Evolutionary conservation across 192 early-diverging fungal species (phyloP).

Genomic region (Coemansia pectinata): DNA sequence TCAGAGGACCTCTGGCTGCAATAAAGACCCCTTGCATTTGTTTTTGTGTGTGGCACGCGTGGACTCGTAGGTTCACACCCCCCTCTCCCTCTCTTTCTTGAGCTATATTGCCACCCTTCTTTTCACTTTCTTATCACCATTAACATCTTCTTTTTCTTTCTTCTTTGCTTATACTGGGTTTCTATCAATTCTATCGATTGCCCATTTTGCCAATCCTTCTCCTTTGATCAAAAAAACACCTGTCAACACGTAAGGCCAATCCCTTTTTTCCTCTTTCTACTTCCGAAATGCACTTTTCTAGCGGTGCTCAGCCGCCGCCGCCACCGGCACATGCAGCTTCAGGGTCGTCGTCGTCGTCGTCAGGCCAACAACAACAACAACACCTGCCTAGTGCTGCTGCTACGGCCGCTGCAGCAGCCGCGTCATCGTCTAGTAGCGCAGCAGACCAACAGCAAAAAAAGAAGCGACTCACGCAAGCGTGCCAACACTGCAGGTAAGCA

Average conservation of each 20-base stretch:
- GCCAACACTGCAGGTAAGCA: conserved; percentile 53
- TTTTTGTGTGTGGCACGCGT: conserved; percentile 1
- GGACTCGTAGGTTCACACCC: not conserved
- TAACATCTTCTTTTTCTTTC: not conserved
- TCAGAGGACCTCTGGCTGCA: not conserved
- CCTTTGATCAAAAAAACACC: not conserved
- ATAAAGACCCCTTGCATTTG: not conserved
- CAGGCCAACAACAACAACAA: not conserved
- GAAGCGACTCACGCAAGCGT: conserved; percentile 56
- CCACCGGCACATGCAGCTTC: not conserved
- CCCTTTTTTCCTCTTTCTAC: not conserved
- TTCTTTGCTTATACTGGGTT: not conserved
- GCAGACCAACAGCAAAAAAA: conserved; percentile 38
- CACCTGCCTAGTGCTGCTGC: not conserved
- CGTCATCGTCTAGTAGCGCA: not conserved
- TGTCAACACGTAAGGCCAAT: not conserved
- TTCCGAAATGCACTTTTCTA: not conserved
- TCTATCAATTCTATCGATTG: not conserved
- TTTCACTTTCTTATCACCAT: not conserved
- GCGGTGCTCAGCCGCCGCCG: not conserved
- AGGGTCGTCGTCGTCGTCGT: not conserved
- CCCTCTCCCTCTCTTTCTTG: not conserved
- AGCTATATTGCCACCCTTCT: not conserved
- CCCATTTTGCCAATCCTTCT: not conserved
- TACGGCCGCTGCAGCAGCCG: not conserved